Evolutionary conservation across 2,329 filamentous ascomycete species (phyloP), one percentile per base, ranked within the genome.

Genomic region (Sarocladium oryzae): DNA sequence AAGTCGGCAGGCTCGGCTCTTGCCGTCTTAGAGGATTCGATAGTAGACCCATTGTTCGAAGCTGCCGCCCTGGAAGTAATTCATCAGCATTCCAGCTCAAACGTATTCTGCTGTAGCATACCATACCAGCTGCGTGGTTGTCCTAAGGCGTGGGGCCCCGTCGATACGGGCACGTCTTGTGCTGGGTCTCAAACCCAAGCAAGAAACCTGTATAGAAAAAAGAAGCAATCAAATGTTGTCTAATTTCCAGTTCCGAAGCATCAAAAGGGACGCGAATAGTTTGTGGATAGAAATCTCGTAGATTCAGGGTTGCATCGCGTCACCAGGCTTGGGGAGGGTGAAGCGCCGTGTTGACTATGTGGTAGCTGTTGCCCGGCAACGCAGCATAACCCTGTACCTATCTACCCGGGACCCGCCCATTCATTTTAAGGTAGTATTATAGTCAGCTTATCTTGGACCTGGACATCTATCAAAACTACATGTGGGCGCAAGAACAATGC

Each of bases 1-100:
- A 81, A 10, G 79, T 57, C 18, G 78, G 78, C 24, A 82, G 66
- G 54, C 67, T 72, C 49, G 67, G 62, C 56, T 74, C 70, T 56
- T 75, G 73, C 51, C 71, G 65, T 52, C 74, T 73, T 56, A 78
- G 60, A 36, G 69, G 70, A 53, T 73, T 76, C 41, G 74, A 68
- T 51, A 75, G 64, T 51, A 76, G 61, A 51, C 73, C 77, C 78
- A 82, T 83, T 21, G 26, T 26, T 21, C 18, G 43, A 48, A 15
- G 43, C 18, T 18, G 9, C 28, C 26, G 43, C 43, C 7, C 43
- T 48, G 43, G 28, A 33, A 26, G 16, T 48, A 16, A 33, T 5
- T 15, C n/a, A 48, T 48, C n/a, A 48, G 43, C 43, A 48, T 48
- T 48, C 43, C 43, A 48, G 43, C 20, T 16, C 20, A n/a, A 7